Conservation (phyloP, 1,284 basidiomycete genomes). For the Moniliella sp. region DNA sequence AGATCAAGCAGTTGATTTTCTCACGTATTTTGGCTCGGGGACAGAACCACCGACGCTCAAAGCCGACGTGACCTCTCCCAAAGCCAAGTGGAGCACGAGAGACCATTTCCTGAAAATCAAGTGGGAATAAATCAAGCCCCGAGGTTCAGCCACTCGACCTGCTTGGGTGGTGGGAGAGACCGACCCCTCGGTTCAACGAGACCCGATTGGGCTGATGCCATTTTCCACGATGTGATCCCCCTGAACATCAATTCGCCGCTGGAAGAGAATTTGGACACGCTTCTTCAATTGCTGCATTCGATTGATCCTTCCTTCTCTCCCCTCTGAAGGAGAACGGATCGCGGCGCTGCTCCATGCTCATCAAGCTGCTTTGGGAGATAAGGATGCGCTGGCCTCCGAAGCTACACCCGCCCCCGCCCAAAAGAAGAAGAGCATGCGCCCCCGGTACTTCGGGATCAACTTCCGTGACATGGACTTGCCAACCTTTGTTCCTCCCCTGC, state of each 20-base stretch:
- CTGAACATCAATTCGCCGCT: conserved; percentile 42
- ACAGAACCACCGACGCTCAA: conserved; percentile 23
- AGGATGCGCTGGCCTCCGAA: no score
- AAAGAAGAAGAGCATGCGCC: conserved; percentile 5
- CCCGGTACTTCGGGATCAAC: conserved; percentile 14
- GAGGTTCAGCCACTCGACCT: not conserved
- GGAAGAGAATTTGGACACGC: conserved; percentile 6
- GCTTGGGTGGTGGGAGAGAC: conserved; percentile 3
- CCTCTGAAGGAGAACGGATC: conserved; percentile 3
- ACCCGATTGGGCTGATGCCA: conserved; percentile 44
- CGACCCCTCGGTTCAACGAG: conserved; percentile 62
- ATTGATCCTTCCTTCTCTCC: conserved; percentile 4
- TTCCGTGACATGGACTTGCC: conserved; percentile 3
- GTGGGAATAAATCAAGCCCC: no score
- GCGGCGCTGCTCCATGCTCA: not conserved
- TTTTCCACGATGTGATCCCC: conserved; percentile 53
- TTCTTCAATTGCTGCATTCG: conserved; percentile 4
- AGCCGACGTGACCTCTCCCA: conserved; percentile 3
- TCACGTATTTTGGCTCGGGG: conserved; percentile 14
- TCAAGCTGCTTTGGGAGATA: no score
- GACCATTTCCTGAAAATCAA: no score
- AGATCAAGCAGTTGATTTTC: conserved; percentile 15
- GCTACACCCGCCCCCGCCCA: not conserved
- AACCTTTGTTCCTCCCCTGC: no score
- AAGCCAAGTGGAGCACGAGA: no score